phyloP scores from a whole-genome alignment of 805 yeast genomes.

The Starmerella cellae region DNA sequence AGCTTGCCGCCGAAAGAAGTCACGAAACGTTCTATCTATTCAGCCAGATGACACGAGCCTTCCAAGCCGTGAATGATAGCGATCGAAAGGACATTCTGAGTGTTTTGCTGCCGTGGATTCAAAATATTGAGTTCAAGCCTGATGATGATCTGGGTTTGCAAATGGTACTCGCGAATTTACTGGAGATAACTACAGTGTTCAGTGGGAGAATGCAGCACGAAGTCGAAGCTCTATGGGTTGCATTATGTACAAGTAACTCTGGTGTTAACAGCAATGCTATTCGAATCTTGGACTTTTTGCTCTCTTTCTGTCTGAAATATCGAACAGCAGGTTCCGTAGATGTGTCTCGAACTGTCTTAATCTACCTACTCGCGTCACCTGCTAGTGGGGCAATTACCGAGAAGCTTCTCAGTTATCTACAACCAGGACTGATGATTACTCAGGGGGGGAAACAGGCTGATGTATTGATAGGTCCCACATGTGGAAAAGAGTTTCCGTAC shows the following conservation, averaged over 20 bases:
- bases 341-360: conserved; percentile 66
- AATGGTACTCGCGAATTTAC: conserved; percentile 29
- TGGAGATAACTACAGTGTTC: conserved; percentile 72
- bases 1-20: conserved; percentile 49
- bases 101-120: conserved; percentile 85
- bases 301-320: conserved; percentile 52
- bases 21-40: conserved; percentile 49
- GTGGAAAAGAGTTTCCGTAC: conserved; percentile 44
- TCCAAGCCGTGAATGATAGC: conserved; percentile 45
- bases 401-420: conserved; percentile 51
- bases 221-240: conserved; percentile 90
- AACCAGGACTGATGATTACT: conserved; percentile 69
- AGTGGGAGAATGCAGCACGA: conserved; percentile 67
- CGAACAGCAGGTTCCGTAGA: conserved; percentile 65
- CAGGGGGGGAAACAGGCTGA: conserved; percentile 6
- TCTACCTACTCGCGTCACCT: conserved; percentile 40
- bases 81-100: conserved; percentile 68
- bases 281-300: conserved; percentile 55
- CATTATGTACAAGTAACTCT: conserved; percentile 65
- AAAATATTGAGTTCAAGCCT: conserved; percentile 49
- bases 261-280: conserved; percentile 45
- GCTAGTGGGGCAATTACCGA: conserved; percentile 49
- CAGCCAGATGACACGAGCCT: conserved; percentile 57
- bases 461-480: conserved; percentile 11
- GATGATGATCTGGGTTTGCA: conserved; percentile 16